Base-by-base conservation (phyloP, 2,329 filamentous ascomycete species). In the Aspergillus sp. region DNA sequence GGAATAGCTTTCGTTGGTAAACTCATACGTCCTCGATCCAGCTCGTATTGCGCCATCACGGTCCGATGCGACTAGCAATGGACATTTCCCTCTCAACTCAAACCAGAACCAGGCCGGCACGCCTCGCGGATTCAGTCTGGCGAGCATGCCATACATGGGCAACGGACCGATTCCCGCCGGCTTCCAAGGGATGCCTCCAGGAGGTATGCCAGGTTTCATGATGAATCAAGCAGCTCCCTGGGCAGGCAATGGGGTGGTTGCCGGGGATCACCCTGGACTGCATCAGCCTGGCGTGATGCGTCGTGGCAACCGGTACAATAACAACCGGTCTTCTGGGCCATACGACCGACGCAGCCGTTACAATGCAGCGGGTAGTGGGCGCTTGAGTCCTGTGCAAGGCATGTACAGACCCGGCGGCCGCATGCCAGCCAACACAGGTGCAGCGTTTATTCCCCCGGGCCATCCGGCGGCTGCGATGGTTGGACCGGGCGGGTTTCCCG, bases 21-120 rank as follows among this genome's bases (percentile, higher is more conserved):
- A 98, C 64, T 83, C 85, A 25, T 98, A 98, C 63, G 90, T 96
- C 27, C 77, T 95, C 41, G 93, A 98, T 62, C 93, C 93, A 37
- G 84, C 91, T 9, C 91, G 95, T 61, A 96, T 98, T 65, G 90
- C 90, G 32, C 89, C 93, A 1, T 94, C 90, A 9, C 82, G 91
- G 49, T 93, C 90, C 15, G 90, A 98, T 72, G 87, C 90, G 33
- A 96, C 94, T 64, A 94, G 87, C 59, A 96, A 96, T 60, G 91
- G 91, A 1, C 91, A 96, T 70, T 96, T 96, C 76, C 90, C 90
- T 1, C 81, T 89, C 38, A 78, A 82, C 43, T 88, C 86, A 59
- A 82, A 84, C 17, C 87, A 91, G 59, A 79, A 83, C 45, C 82
- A 84, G 35, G 82, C 85, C 4, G 91, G 91, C 41, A 96, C 91